These are phyloP conservation scores for Hypoxylon sp. DNA, from an alignment of 2,329 filamentous ascomycete species.

Conservation along the genomic window DNA sequence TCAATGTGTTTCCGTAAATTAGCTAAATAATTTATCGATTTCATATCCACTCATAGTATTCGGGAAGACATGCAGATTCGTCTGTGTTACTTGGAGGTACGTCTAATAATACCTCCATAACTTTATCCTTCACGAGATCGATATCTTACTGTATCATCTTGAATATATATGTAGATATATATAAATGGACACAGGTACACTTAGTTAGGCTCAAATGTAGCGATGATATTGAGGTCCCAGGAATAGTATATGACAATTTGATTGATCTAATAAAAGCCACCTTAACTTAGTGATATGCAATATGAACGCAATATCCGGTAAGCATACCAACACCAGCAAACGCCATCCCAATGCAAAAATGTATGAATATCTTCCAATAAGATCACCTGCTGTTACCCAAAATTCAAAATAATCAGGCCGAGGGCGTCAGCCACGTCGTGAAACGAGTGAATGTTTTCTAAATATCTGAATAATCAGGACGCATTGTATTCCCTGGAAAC, in stretches of 20 bases:
- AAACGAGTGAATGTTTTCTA: background rate
- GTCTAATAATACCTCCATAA: background rate
- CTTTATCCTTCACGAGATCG: background rate
- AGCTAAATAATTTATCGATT: no score
- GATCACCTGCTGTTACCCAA: background rate
- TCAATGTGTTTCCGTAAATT: no score
- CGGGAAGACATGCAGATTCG: no score
- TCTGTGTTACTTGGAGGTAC: no score
- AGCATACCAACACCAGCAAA: conserved; percentile 21
- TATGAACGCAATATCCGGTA: conserved; percentile 9
- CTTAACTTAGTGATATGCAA: conserved; percentile 13
- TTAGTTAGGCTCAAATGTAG: background rate
- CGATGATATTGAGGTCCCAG: background rate
- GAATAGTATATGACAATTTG: conserved; percentile 12
- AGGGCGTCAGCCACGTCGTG: background rate
- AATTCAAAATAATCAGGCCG: background rate
- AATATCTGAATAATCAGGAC: background rate
- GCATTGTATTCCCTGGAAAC: background rate
- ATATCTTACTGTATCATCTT: background rate
- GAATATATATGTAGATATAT: background rate
- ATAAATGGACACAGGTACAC: background rate
- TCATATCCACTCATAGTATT: no score
- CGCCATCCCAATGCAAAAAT: conserved; percentile 37
- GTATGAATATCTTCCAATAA: conserved; percentile 10
- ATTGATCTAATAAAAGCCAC: conserved; percentile 14